phyloP scores from a whole-genome alignment of 371 early-diverging fungal species.

The Mucor indicus region DNA sequence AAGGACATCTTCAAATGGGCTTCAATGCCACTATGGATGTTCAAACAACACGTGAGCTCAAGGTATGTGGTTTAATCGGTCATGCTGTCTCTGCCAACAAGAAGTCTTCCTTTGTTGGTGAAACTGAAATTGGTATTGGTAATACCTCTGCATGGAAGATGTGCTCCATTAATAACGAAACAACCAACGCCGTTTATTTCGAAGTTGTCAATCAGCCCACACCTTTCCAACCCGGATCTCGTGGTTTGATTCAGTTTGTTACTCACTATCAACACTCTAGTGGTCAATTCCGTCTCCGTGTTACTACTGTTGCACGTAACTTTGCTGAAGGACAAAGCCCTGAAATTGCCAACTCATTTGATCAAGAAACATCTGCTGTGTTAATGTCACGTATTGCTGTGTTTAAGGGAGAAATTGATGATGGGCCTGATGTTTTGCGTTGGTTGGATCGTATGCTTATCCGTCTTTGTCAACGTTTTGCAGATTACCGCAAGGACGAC shows the following conservation, averaged over 20 bases:
- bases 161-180: slow-evolving; percentile 84
- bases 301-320: slow-evolving; percentile 94
- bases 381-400: slow-evolving; percentile 98
- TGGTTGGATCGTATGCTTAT: slow-evolving; percentile 99
- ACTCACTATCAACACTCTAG: slow-evolving; percentile 95
- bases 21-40: slow-evolving; percentile 99
- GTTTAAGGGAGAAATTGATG: slow-evolving; percentile 97
- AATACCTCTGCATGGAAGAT: slow-evolving; percentile 95
- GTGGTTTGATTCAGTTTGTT: slow-evolving; percentile 92
- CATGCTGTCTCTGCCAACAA: slow-evolving; percentile 90
- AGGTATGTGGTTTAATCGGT: slow-evolving; percentile 95
- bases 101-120: slow-evolving; percentile 89
- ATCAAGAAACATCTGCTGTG: slow-evolving; percentile 99
- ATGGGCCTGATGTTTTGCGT: slow-evolving; percentile 97
- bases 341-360: slow-evolving; percentile 92
- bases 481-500: slow-evolving; percentile 96
- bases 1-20: slow-evolving; percentile 89
- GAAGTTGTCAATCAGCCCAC: slow-evolving; percentile 90
- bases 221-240: slow-evolving; percentile 81
- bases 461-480: slow-evolving; percentile 96
- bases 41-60: slow-evolving; percentile 89
- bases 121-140: slow-evolving; percentile 97
- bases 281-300: slow-evolving; percentile 88
- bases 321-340: slow-evolving; percentile 89
- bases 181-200: slow-evolving; percentile 91